phyloP scores from a whole-genome alignment of 2,329 filamentous ascomycete genomes.

The Colletotrichum eleusines region DNA sequence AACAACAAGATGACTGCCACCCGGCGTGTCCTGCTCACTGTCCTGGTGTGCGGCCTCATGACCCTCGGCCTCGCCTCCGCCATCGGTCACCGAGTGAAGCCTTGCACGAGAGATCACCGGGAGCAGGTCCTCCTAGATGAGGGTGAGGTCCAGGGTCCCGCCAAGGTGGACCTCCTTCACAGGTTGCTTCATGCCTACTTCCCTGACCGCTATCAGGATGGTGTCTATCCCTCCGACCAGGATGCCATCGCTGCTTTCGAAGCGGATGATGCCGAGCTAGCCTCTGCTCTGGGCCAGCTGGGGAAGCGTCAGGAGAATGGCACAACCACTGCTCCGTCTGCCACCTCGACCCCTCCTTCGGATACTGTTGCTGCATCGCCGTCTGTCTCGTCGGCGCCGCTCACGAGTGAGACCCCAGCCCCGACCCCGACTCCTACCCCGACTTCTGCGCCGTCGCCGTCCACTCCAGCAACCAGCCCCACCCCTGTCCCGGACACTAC shows the following conservation, averaged over 20 bases:
- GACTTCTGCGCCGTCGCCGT: slow-evolving; percentile 45
- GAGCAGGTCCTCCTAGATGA: slow-evolving; percentile 21
- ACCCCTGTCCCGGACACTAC: slow-evolving; percentile 31
- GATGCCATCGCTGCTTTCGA: slow-evolving; percentile 73
- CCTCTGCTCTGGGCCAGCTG: slow-evolving; percentile 72
- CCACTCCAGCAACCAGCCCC: slow-evolving; percentile 32
- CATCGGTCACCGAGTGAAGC: slow-evolving; percentile 26
- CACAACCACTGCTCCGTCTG: slow-evolving; percentile 45
- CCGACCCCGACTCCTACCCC: slow-evolving; percentile 43
- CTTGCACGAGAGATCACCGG: slow-evolving; percentile 36
- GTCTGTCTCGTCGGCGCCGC: slow-evolving; percentile 18
- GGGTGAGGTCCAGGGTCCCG: slow-evolving; percentile 39
- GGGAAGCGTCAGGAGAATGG: slow-evolving; percentile 68
- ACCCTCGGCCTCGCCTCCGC: slow-evolving; percentile 44
- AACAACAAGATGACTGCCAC: slow-evolving; percentile 42
- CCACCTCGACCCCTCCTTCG: slow-evolving; percentile 34
- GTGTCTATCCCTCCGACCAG: slow-evolving; percentile 74
- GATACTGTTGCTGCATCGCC: slow-evolving; percentile 38
- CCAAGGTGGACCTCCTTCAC: slow-evolving; percentile 73
- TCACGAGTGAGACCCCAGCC: slow-evolving; percentile 36
- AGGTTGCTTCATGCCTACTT: slow-evolving; percentile 74
- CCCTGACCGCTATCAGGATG: slow-evolving; percentile 74
- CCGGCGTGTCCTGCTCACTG: slow-evolving; percentile 42
- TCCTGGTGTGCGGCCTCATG: slow-evolving; percentile 44
- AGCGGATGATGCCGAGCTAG: slow-evolving; percentile 70